Percentiles rank a stretch among this genome's conserved stretches.
These are phyloP conservation scores for Talaromyces albobiverticillius DNA, from an alignment of 2,329 filamentous ascomycete genomes.

Conservation along the genomic window DNA sequence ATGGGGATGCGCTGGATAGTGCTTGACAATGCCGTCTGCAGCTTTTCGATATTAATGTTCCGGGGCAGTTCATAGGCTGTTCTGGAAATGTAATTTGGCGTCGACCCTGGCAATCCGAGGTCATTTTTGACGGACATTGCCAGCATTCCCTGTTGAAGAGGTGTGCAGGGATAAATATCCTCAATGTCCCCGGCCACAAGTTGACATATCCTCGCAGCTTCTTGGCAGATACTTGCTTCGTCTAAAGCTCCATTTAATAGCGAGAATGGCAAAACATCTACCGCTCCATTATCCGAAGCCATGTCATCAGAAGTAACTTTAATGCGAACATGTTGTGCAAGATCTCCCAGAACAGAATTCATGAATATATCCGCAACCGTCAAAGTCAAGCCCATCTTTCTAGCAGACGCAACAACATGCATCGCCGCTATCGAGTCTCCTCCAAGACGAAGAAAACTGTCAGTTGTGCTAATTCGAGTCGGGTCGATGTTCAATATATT, in stretches of 20 bases:
- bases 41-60: neutral
- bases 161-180: conserved; percentile 42
- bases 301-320: neutral
- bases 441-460: conserved; percentile 31
- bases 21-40: neutral
- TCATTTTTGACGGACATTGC: conserved; percentile 40
- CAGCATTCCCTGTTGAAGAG: conserved; percentile 43
- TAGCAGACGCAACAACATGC: conserved; percentile 15
- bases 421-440: conserved; percentile 24
- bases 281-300: neutral
- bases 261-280: neutral
- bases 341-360: conserved; percentile 19
- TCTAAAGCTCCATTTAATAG: neutral
- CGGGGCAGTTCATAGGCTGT: neutral
- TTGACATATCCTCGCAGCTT: conserved; percentile 21
- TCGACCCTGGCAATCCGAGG: neutral
- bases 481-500: conserved; percentile 19
- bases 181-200: conserved; percentile 25
- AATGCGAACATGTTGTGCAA: neutral
- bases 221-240: neutral
- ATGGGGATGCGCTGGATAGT: neutral
- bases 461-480: conserved; percentile 19
- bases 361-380: conserved; percentile 10
- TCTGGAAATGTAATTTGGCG: conserved; percentile 4
- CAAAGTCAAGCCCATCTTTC: neutral